Evolutionary conservation across 805 yeast genomes (phyloP), one percentile per base, ranked within the genome.

Genomic region (Yarrowia osloensis): DNA sequence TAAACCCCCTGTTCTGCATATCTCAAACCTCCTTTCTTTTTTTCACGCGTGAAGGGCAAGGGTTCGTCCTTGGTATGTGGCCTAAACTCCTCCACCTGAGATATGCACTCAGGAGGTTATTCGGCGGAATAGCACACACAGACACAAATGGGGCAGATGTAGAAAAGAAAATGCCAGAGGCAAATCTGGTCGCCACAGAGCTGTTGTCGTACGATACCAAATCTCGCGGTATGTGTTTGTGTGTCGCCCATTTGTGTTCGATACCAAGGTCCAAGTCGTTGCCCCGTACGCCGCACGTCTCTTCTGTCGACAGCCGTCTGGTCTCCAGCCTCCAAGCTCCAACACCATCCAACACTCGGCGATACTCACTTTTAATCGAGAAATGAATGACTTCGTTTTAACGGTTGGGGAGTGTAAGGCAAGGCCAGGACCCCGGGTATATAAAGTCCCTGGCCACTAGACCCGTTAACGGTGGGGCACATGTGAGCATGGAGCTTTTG

Each of bases 321-420:
- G 17, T 13, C 17, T 6, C 28, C 31, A 19, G 33, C 22, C 54
- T 17, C 22, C 4, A 35, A 4, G 5, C 13, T 26, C 50, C 31
- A 17, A 21, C 21, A 15, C 54, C 24, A 12, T 7, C 19, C 21
- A 17, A 4, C 9, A 6, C 52, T 9, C 11, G 21, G 9, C 3
- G 28, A 57, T 57, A 57, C 63, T 57, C 63, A 57, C 63, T 57
- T 54, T 57, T 40, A 57, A 39, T 57, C 63, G 54, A 57, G 63
- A 57, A 57, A 57, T 39, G 63, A 57, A 57, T 57, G 63, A 57
- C 63, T 57, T 57, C 63, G 63, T 57, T 57, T 57, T 28, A 39
- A 57, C 63, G 46, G 63, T 39, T 12, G 62, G 2, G n/a, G 22
- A 11, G 19, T 11, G 8, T 13, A 12, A 17, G 17, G 21, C 2